These are phyloP conservation scores for Cantharellus anzutake DNA, from an alignment of 768 basidiomycete species.

Conservation along the genomic window DNA sequence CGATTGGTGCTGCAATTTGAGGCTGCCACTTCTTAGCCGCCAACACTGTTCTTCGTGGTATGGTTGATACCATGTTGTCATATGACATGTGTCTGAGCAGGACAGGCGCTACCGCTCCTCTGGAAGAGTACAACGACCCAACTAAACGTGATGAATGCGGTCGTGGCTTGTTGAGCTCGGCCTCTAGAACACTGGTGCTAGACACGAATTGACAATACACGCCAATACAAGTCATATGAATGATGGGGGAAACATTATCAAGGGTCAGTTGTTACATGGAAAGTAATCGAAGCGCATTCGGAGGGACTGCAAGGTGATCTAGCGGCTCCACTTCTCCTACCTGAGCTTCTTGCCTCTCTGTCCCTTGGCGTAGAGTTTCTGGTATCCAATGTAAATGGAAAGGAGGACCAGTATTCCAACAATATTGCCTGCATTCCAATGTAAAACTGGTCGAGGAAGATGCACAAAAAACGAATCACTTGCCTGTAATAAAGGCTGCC, in stretches of 20 bases:
- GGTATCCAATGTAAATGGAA: neutral
- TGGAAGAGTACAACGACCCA: slow-evolving; percentile 4
- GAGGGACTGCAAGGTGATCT: too few relatives aligned
- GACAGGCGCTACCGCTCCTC: neutral
- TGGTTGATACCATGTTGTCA: neutral
- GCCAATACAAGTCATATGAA: neutral
- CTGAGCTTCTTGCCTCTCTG: neutral
- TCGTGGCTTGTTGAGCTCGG: neutral
- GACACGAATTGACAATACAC: neutral
- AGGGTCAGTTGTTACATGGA: neutral
- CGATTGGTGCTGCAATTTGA: too few relatives aligned
- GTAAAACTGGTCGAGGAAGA: neutral
- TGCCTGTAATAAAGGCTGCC: neutral
- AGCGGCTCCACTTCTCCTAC: neutral
- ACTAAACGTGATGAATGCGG: neutral
- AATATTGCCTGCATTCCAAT: neutral
- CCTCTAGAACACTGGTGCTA: neutral
- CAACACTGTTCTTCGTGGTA: neutral
- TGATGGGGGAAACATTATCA: neutral
- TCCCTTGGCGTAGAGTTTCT: neutral
- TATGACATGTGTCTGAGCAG: slow-evolving; percentile 4
- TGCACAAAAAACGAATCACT: neutral
- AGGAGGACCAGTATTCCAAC: neutral
- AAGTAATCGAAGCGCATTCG: too few relatives aligned
- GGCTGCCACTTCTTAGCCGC: neutral